phyloP scores from a whole-genome alignment of 495 filamentous ascomycete genomes.

The Entonaema liquescens region DNA sequence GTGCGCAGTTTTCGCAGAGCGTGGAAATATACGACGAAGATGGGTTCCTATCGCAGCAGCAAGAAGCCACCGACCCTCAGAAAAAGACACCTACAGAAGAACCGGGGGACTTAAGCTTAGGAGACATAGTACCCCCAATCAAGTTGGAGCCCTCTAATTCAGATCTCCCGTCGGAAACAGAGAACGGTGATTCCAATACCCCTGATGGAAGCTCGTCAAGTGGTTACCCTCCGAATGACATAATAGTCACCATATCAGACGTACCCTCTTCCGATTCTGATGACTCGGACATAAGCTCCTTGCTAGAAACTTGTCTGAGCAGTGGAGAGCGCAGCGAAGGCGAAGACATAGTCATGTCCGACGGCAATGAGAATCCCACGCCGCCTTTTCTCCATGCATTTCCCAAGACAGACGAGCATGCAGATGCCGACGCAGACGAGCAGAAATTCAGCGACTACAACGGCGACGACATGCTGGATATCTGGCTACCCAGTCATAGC shows the following conservation, averaged over 20 bases:
- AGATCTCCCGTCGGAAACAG: background rate
- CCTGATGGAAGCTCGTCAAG: background rate
- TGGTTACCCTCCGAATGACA: background rate
- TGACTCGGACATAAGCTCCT: background rate
- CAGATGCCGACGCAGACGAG: background rate
- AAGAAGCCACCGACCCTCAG: background rate
- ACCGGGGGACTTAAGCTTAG: background rate
- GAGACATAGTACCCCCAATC: background rate
- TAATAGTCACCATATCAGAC: background rate
- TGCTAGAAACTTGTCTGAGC: no score
- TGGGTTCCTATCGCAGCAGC: background rate
- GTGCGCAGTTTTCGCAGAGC: background rate
- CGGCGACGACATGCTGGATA: constrained; percentile 2
- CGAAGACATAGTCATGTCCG: background rate
- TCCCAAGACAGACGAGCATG: background rate
- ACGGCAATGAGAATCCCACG: background rate
- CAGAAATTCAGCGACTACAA: no score
- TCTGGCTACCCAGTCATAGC: background rate
- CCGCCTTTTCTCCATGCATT: background rate
- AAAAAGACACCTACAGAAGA: background rate
- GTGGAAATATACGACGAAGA: constrained; percentile 20
- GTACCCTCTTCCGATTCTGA: background rate
- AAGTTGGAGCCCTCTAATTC: background rate
- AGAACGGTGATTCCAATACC: background rate
- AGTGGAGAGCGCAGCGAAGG: background rate